Evolutionary conservation across 345 rosid genomes (phyloP).

Genomic region (Sonneratia caseolaris): DNA sequence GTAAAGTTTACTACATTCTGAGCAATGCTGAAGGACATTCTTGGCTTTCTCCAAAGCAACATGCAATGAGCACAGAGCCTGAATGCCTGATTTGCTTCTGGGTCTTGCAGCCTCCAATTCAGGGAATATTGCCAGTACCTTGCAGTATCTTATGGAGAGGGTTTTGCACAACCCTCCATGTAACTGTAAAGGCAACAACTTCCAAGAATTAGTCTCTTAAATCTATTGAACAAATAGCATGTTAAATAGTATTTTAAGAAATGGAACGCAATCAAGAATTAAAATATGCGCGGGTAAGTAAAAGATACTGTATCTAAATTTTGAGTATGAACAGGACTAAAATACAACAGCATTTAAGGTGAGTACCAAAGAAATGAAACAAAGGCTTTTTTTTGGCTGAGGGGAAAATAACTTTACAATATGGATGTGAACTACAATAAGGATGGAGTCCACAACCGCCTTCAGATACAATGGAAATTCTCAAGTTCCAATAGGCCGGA

Average conservation of each 20-base stretch:
- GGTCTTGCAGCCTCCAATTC: constrained; percentile 96
- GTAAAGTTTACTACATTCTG: constrained; percentile 87
- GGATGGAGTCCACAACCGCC: neutral
- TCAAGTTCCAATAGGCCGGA: neutral
- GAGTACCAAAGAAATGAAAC: neutral
- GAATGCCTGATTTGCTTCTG: constrained; percentile 94
- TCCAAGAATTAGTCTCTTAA: neutral
- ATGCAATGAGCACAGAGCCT: constrained; percentile 85
- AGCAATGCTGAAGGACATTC: constrained; percentile 78
- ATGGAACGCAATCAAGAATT: neutral
- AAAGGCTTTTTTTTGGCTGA: neutral
- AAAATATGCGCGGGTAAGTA: neutral
- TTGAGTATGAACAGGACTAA: neutral
- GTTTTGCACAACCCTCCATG: constrained; percentile 89
- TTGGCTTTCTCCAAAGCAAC: constrained; percentile 87
- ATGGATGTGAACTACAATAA: neutral
- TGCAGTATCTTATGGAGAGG: constrained; percentile 60
- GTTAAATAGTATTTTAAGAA: neutral
- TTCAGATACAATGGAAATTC: neutral
- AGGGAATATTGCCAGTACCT: constrained; percentile 67
- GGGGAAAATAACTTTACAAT: neutral
- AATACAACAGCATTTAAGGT: neutral
- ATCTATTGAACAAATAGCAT: neutral
- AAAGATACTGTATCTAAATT: neutral
- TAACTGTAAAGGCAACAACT: constrained; percentile 33